Evolutionary conservation across 78 protist genomes (phyloP).

Genomic region (Tieghemostelium lacteum): DNA sequence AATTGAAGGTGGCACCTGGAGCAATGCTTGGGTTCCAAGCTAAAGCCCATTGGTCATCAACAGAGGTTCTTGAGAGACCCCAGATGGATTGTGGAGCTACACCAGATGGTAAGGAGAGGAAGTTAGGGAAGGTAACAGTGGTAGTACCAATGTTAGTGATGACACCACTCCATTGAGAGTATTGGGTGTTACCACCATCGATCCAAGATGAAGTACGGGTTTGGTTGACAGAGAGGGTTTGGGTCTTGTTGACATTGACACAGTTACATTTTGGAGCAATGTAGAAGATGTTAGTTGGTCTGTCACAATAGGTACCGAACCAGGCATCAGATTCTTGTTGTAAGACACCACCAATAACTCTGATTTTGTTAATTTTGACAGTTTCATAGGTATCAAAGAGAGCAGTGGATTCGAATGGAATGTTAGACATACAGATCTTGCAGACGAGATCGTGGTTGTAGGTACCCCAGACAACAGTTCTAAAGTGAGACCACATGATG

Average conservation of each 20-base stretch:
- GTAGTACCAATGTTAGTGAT: background rate
- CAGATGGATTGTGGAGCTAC: constrained; percentile 20
- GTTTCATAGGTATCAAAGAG: constrained; percentile 34
- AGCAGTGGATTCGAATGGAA: constrained; percentile 52
- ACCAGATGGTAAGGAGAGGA: constrained; percentile 3
- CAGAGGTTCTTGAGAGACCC: constrained; percentile 1
- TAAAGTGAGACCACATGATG: constrained; percentile 53
- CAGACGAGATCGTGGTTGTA: constrained; percentile 30
- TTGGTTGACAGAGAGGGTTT: constrained; percentile 4
- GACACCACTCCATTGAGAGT: constrained; percentile 36
- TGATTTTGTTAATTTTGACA: constrained; percentile 13
- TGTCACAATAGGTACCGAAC: constrained; percentile 33
- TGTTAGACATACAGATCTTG: constrained; percentile 60
- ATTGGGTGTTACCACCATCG: constrained; percentile 5
- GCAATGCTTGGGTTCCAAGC: constrained; percentile 39
- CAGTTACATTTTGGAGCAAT: constrained; percentile 57
- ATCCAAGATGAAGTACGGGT: constrained; percentile 10
- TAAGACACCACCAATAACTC: constrained; percentile 57
- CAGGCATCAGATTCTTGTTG: constrained; percentile 24
- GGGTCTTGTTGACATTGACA: constrained; percentile 2
- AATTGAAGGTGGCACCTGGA: constrained; percentile 3
- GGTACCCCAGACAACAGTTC: constrained; percentile 45
- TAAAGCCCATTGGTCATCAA: background rate
- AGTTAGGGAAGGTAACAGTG: constrained; percentile 24
- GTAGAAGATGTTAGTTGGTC: constrained; percentile 47